These are phyloP conservation scores for Pinus albicaulis DNA, from an alignment of 75 land plant species.

Conservation along the genomic window DNA sequence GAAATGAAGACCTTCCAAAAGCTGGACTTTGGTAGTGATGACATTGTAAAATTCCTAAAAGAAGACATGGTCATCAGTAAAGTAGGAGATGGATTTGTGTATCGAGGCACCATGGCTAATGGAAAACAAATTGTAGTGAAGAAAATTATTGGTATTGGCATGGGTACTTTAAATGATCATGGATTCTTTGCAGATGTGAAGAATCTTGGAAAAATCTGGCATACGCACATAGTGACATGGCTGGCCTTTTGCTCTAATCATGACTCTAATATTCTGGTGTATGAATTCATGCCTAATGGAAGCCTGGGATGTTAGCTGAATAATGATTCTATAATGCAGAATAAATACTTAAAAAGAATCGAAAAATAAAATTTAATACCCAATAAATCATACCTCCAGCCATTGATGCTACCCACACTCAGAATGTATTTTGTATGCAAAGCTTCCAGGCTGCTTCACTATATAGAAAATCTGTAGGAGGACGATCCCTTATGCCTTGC, in stretches of 20 bases:
- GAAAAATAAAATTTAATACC: too few species aligned
- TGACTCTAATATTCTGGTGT: conserved; percentile 58
- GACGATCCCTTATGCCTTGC: too few species aligned
- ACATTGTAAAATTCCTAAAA: conserved; percentile 31
- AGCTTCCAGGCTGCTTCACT: too few species aligned
- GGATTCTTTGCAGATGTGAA: conserved; percentile 69
- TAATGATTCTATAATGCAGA: too few species aligned
- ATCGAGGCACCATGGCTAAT: conserved; percentile 57
- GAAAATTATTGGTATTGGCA: conserved; percentile 40
- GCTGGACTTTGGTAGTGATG: conserved; percentile 40
- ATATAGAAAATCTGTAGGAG: too few species aligned
- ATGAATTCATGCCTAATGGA: conserved; percentile 71
- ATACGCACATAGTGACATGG: conserved; percentile 63
- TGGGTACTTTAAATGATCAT: conserved; percentile 34
- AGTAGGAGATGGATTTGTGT: conserved; percentile 78
- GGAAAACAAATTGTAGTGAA: conserved; percentile 81
- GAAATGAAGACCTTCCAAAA: conserved; percentile 65
- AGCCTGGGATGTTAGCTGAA: too few species aligned
- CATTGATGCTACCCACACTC: too few species aligned
- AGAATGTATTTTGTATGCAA: too few species aligned
- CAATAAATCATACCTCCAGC: too few species aligned
- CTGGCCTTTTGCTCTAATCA: conserved; percentile 68
- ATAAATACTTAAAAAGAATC: too few species aligned
- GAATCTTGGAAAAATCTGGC: conserved; percentile 69
- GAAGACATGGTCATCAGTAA: conserved; percentile 69